phyloP scores from a whole-genome alignment of 108 stramenopile genomes.

The Cyclotella kingstonii region DNA sequence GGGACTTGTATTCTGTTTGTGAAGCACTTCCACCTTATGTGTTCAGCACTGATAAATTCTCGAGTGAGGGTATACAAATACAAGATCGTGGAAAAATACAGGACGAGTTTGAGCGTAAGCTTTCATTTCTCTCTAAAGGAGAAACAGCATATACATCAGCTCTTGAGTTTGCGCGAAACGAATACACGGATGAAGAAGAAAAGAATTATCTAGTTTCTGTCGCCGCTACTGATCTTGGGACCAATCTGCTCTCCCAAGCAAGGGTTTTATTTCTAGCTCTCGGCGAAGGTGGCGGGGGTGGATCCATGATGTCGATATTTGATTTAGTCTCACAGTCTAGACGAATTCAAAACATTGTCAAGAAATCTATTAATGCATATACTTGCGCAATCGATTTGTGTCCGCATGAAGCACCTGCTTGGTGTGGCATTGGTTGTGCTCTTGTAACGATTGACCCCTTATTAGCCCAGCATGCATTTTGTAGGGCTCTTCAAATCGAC shows the following conservation, averaged over 20 bases:
- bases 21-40: constrained; percentile 54
- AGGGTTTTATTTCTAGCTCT: constrained; percentile 29
- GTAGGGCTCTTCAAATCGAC: constrained; percentile 59
- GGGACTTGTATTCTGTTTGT: constrained; percentile 71
- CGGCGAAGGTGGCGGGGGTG: constrained; percentile 31
- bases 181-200: constrained; percentile 25
- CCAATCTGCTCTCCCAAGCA: constrained; percentile 62
- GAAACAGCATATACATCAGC: constrained; percentile 49
- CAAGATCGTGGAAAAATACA: constrained; percentile 4
- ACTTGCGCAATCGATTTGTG: constrained; percentile 34
- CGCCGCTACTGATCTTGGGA: constrained; percentile 52
- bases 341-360: constrained; percentile 23
- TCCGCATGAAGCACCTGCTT: constrained; percentile 51
- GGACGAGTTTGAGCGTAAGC: constrained; percentile 18
- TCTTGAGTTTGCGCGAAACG: constrained; percentile 10
- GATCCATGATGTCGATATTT: constrained; percentile 20
- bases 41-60: constrained; percentile 14
- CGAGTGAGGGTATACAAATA: constrained; percentile 7
- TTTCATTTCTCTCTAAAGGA: constrained; percentile 49
- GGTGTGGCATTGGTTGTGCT: constrained; percentile 74
- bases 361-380: constrained; percentile 28
- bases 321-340: constrained; percentile 25
- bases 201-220: constrained; percentile 34
- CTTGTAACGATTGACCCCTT: constrained; percentile 48
- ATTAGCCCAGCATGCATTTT: constrained; percentile 70